Evolutionary conservation across 305 asterid genomes (phyloP), one percentile per base, ranked within the genome.

Genomic region (Plantago lanceolata): DNA sequence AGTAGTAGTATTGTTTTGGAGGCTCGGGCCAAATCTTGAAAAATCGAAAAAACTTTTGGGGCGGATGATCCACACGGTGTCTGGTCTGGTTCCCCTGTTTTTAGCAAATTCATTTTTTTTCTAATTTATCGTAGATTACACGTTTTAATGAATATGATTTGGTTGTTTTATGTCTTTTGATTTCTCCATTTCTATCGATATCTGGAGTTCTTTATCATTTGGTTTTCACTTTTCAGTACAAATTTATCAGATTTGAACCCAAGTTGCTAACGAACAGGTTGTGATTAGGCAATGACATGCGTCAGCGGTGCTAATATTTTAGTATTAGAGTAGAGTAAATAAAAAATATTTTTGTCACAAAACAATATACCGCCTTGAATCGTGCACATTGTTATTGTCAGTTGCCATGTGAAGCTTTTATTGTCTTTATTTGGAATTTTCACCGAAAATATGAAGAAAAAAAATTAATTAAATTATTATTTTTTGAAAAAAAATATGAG

Each of bases 301-400:
- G 40, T 33, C 40, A 11, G 45, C 45, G 44, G 44, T 35, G 45
- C 16, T 33, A 40, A 40, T 52, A 11, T 20, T 20, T 20, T 8
- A 52, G 16, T 13, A 5, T 19, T 13, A 11, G 7, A 6, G 44
- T 35, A 35, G 2, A 40, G 13, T 53, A 54, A 54, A 24, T 60
- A 4, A 31, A 59, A 15, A 7, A 31, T 19, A 63, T 65, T 17
- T 17, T 4, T 40, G 51, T 59, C 19, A 24, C 19, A 65, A 50
- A 55, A 63, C 20, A 67, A 63, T 33, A 68, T 48, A 66, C 76
- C 70, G 71, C 76, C 57, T 64, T 18, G 67, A 67, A 70, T 70
- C 50, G 26, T 14, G n/a, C 48, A 31, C 48, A 31, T 58, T n/a
- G 48, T 58, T 33, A 3, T 11, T 17, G 67, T 49, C 69, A 67